Conservation (phyloP, 495 filamentous ascomycete genomes). For the Astrothelium subdiscretum region DNA sequence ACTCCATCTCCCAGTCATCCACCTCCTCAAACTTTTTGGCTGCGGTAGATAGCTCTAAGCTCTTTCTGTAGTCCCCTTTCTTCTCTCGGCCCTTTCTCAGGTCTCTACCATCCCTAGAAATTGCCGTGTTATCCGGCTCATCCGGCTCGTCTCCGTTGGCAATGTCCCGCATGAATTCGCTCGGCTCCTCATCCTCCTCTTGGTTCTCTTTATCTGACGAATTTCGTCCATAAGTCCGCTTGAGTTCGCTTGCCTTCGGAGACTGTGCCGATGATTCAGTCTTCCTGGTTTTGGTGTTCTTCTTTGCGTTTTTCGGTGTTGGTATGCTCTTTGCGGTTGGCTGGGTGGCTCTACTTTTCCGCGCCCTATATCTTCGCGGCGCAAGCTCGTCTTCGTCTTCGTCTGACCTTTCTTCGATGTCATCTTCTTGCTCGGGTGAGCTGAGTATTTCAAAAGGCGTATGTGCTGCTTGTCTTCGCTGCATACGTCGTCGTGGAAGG, state of each 20-base stretch:
- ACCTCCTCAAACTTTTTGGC: slow-evolving; percentile 53
- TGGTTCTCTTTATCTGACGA: slow-evolving; percentile 5
- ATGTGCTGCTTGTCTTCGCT: slow-evolving; percentile 8
- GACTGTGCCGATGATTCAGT: neutral
- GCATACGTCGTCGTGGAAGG: slow-evolving; percentile 20
- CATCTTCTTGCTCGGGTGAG: slow-evolving; percentile 16
- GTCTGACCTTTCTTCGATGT: slow-evolving; percentile 15
- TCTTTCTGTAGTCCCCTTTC: slow-evolving; percentile 18
- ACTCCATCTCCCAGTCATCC: slow-evolving; percentile 63
- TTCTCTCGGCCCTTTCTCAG: slow-evolving; percentile 2
- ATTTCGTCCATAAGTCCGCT: neutral
- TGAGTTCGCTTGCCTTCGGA: neutral
- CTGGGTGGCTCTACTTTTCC: neutral
- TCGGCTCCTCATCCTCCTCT: slow-evolving; percentile 21
- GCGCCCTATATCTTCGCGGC: neutral
- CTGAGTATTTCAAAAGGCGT: slow-evolving; percentile 21
- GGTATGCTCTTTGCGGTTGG: slow-evolving; percentile 14
- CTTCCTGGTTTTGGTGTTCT: slow-evolving; percentile 32
- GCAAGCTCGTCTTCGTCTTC: slow-evolving; percentile 29
- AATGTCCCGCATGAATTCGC: neutral
- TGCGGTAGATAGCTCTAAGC: slow-evolving; percentile 29
- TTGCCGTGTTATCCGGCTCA: slow-evolving; percentile 9
- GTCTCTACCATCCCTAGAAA: slow-evolving; percentile 12
- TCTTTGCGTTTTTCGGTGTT: slow-evolving; percentile 33
- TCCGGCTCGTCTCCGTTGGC: slow-evolving; percentile 7